Percentiles rank a stretch among this genome's conserved stretches.
These are phyloP conservation scores for Chlamydomonas schloesseri DNA, from an alignment of 139 green algal species.

Conservation along the genomic window DNA sequence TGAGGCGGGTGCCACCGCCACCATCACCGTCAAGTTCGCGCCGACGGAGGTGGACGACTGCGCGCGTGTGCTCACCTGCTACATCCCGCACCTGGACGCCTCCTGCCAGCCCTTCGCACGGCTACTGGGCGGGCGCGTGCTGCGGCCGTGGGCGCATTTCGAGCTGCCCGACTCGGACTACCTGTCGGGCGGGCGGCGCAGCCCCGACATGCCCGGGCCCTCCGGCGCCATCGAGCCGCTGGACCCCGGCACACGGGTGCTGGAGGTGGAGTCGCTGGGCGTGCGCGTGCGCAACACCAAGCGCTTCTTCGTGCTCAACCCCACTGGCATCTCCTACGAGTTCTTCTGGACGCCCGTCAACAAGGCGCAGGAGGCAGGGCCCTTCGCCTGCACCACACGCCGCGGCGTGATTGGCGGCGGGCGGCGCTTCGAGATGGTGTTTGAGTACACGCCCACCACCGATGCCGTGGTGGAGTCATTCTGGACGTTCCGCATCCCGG, in stretches of 20 bases:
- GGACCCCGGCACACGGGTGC: constrained; percentile 73
- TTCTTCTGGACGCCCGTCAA: constrained; percentile 74
- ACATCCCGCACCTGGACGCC: constrained; percentile 73
- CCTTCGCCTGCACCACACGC: constrained; percentile 41
- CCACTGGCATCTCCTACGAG: constrained; percentile 83
- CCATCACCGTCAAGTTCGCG: constrained; percentile 79
- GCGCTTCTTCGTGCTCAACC: constrained; percentile 88
- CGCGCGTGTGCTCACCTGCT: constrained; percentile 57
- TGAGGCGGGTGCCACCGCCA: constrained; percentile 45
- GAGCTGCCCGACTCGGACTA: constrained; percentile 83
- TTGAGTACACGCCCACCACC: constrained; percentile 76
- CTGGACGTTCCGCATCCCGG: constrained; percentile 82
- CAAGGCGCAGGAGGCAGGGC: neutral
- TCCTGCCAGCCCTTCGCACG: constrained; percentile 46
- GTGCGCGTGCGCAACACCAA: constrained; percentile 77
- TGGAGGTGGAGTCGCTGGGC: constrained; percentile 84
- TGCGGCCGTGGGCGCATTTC: constrained; percentile 89
- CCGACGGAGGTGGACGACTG: constrained; percentile 81
- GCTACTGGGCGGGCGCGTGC: constrained; percentile 64
- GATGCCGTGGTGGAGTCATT: constrained; percentile 77
- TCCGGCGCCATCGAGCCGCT: constrained; percentile 67
- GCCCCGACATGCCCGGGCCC: constrained; percentile 70
- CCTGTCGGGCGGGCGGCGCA: constrained; percentile 64
- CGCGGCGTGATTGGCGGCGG: constrained; percentile 68
- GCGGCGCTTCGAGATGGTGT: constrained; percentile 86